Evolutionary conservation across 148 eudicot species (phyloP).

Genomic region (Vaccinium corymbosum): DNA sequence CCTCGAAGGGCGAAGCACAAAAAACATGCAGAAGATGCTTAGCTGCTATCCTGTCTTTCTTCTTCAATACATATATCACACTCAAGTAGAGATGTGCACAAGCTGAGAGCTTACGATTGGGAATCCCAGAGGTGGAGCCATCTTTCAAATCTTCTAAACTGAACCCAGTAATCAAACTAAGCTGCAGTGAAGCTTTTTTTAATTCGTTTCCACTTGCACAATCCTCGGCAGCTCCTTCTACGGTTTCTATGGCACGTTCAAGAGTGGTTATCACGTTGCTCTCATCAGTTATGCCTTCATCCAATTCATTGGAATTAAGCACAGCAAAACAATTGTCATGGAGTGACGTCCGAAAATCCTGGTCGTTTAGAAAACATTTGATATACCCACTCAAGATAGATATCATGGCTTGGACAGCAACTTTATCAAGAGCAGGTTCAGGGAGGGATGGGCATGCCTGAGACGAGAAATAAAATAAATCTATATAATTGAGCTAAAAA

Average conservation of each 20-base stretch:
- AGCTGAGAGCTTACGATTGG: constrained; percentile 43
- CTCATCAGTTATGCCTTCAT: constrained; percentile 28
- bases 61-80: constrained; percentile 43
- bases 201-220: constrained; percentile 34
- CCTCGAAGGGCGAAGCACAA: constrained; percentile 49
- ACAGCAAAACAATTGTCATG: constrained; percentile 38
- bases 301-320: constrained; percentile 30
- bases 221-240: constrained; percentile 46
- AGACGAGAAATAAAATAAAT: no score
- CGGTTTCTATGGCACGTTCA: constrained; percentile 47
- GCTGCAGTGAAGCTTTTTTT: constrained; percentile 49
- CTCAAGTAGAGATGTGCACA: constrained; percentile 54
- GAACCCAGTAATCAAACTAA: constrained; percentile 51
- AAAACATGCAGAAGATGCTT: constrained; percentile 51
- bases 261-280: constrained; percentile 44
- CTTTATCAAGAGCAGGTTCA: constrained; percentile 43
- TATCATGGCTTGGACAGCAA: constrained; percentile 42
- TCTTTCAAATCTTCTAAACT: constrained; percentile 39
- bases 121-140: constrained; percentile 44
- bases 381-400: constrained; percentile 41
- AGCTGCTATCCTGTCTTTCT: constrained; percentile 44
- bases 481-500: no score
- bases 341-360: constrained; percentile 37
- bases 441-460: not conserved
- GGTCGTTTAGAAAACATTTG: constrained; percentile 31